Evolutionary conservation across 768 basidiomycete species (phyloP).

Genomic region (Podaxis sp.): DNA sequence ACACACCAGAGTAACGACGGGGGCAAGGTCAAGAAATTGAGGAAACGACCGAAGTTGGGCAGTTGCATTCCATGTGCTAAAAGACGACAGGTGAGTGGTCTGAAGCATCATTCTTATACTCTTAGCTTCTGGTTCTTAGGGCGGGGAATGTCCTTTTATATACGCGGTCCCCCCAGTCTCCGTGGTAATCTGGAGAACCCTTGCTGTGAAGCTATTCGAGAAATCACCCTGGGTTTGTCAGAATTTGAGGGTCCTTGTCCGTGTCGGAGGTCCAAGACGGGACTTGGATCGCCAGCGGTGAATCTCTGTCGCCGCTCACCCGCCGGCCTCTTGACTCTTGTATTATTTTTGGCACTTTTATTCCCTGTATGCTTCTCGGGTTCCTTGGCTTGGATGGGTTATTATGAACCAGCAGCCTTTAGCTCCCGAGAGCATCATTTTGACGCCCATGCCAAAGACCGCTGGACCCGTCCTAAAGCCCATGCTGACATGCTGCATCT

Average conservation of each 20-base stretch:
- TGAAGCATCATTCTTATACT: not conserved
- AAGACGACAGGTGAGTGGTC: conserved; percentile 45
- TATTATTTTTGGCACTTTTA: conserved; percentile 6
- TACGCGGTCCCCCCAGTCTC: not conserved
- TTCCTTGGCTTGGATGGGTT: not conserved
- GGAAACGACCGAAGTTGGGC: conserved; percentile 42
- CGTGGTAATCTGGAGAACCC: not conserved
- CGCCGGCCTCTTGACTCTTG: not conserved
- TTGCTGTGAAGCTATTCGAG: not conserved
- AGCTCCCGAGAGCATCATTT: not conserved
- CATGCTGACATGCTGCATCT: not conserved
- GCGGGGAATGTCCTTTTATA: not conserved
- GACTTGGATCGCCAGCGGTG: conserved; percentile 2
- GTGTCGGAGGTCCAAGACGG: conserved; percentile 7
- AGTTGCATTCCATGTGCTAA: conserved; percentile 60
- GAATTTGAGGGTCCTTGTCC: conserved; percentile 10
- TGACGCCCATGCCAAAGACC: not conserved
- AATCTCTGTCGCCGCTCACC: not conserved
- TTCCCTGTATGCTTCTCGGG: not conserved
- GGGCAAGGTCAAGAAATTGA: conserved; percentile 48
- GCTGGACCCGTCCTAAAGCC: not conserved
- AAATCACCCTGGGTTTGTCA: conserved; percentile 1
- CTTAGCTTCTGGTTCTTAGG: not conserved
- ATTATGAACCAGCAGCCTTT: conserved; percentile 8
- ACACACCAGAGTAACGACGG: conserved; percentile 4